Evolutionary conservation across 768 basidiomycete species (phyloP), one percentile per base, ranked within the genome.

Genomic region (Tubosaeta sp.): DNA sequence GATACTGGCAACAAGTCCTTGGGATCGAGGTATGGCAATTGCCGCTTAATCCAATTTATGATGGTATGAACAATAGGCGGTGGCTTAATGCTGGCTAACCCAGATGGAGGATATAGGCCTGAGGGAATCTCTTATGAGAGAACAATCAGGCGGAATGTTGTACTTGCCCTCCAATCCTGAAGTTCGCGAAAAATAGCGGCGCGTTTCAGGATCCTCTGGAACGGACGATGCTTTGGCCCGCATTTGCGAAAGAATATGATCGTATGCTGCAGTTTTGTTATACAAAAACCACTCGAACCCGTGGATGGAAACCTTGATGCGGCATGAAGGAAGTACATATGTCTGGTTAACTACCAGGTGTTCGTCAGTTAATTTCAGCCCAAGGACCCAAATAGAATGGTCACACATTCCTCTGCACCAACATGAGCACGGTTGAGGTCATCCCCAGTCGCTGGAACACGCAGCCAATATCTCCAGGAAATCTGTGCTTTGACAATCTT

Each of bases 391-490:
- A 48, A 46, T 48, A 51, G 22, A 48, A 50, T 50, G 12, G 14
- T 64, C 83, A 51, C 64, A 87, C 86, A 61, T 47, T 80, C 79
- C 56, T 83, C 83, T 48, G 73, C 76, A 14, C 74, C 78, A 26
- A 74, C 73, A 25, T 69, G 61, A 54, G 70, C 62, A 60, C 70
- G 70, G 52, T 74, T 73, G 25, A 89, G 70, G 59, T 90, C 88
- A 44, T 86, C 81, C 57, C 86, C 86, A n/a, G 82, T 78, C 9
- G 86, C 81, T 3, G 93, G 87, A 37, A 78, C 73, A 51, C 92
- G 84, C 44, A 91, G 77, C 95, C 95, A 98, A 67, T 95, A 97
- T 57, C 91, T 79, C 93, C 95, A 98, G 58, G 87, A 87, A 44
- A 97, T 68, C 63, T 91, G 84, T 2, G 85, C 89, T 69, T 91